phyloP scores from a whole-genome alignment of 2,329 filamentous ascomycete genomes.

The Drechslerella coelobrocha region DNA sequence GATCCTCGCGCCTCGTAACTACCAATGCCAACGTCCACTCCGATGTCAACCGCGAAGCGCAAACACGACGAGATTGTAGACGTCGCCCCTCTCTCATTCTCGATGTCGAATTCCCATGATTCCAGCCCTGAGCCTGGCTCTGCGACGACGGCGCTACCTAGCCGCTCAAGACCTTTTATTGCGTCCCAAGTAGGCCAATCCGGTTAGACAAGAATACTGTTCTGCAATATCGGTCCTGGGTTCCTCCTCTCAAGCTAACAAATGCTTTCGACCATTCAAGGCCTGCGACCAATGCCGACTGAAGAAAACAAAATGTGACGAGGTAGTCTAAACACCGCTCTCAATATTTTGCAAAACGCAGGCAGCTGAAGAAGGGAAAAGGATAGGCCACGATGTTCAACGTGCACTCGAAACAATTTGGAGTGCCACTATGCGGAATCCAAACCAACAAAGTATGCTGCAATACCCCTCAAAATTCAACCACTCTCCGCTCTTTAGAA shows the following conservation, averaged over 20 bases:
- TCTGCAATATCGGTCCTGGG: neutral
- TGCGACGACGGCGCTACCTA: slow-evolving; percentile 28
- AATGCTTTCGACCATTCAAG: slow-evolving; percentile 53
- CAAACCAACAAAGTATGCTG: slow-evolving; percentile 62
- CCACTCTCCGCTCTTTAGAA: neutral
- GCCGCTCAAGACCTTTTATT: slow-evolving; percentile 45
- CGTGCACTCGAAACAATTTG: slow-evolving; percentile 62
- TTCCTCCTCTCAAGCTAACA: neutral
- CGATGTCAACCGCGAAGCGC: slow-evolving; percentile 31
- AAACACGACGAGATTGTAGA: slow-evolving; percentile 38
- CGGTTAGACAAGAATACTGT: slow-evolving; percentile 28
- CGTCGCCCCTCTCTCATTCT: slow-evolving; percentile 2
- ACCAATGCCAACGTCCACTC: neutral
- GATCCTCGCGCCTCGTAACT: no score
- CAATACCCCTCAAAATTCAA: slow-evolving; percentile 35
- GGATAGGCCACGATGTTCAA: slow-evolving; percentile 63
- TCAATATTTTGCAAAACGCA: neutral
- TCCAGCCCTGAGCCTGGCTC: slow-evolving; percentile 37
- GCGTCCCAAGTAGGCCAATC: slow-evolving; percentile 51
- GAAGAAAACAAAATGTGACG: slow-evolving; percentile 66
- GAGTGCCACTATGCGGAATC: slow-evolving; percentile 65
- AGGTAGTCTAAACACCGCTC: slow-evolving; percentile 52
- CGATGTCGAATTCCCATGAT: slow-evolving; percentile 22
- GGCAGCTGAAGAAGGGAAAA: neutral
- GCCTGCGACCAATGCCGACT: slow-evolving; percentile 65